Evolutionary conservation across 768 basidiomycete species (phyloP), one percentile per base, ranked within the genome.

Genomic region (Leccinellum rugosiceps): DNA sequence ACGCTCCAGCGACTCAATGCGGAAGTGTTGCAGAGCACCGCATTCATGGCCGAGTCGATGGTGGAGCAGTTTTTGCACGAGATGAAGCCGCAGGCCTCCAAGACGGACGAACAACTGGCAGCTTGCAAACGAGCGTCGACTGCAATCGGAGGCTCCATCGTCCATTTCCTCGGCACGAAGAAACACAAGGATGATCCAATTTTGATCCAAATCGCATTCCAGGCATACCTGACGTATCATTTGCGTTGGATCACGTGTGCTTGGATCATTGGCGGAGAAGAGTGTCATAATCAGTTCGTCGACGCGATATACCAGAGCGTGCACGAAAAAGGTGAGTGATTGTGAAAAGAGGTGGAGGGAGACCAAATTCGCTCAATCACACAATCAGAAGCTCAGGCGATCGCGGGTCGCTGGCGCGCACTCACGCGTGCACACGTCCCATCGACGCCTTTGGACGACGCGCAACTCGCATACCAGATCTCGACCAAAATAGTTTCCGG

Each of bases 21-120:
- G 7, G 76, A 77, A 57, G 78, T 82, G 30, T 74, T 75, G 31
- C 80, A 83, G 61, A 75, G 75, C 15, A 78, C 81, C 2, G 77
- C 78, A 0, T 74, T 71, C 55, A 74, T 83, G 55, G 76, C 81
- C 1, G 81, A 82, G 55, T 63, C 75, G 32, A 73, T 83, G 55
- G 74, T 79, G 2, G 80, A 81, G 48, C 50, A 73, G 1, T 77
- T 78, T 66, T 68, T 64, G 9, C 67, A 70, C 14, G 69, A 65
- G 35, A 23, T 30, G 13, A 34, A 38, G 26, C 38, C 25, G 1
- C 60, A 44, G 50, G 60, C 31, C 1, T 55, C 57, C 49, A 63
- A 59, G 52, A 57, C 61, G 1, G 58, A 62, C 11, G 67, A 66
- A n/a, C 70, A 72, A 45, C 30, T 62, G 5, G 62, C 59, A 1